Evolutionary conservation across 192 early-diverging fungal genomes (phyloP).

Genomic region (Entomortierella parvispora): DNA sequence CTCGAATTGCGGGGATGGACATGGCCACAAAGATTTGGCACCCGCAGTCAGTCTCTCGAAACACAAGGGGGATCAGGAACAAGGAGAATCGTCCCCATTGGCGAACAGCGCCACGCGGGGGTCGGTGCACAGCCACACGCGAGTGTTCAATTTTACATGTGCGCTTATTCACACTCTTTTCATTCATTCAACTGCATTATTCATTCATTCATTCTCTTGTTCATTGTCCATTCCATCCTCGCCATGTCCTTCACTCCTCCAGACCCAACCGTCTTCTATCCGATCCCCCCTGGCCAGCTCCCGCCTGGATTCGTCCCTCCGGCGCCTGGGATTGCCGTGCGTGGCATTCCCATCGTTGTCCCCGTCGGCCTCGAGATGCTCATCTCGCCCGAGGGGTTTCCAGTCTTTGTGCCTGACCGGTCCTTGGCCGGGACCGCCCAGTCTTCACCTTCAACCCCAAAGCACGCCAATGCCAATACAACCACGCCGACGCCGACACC

Average conservation of each 20-base stretch:
- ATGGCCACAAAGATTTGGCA: too few relatives aligned
- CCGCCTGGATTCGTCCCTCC: conserved; percentile 44
- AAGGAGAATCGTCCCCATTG: too few relatives aligned
- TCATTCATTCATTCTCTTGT: too few relatives aligned
- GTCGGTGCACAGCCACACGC: too few relatives aligned
- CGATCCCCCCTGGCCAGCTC: conserved; percentile 40
- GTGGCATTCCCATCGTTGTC: conserved; percentile 48
- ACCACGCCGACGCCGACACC: neutral
- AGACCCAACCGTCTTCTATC: conserved; percentile 41
- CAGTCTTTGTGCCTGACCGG: conserved; percentile 46
- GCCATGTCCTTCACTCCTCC: conserved; percentile 42
- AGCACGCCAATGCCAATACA: conserved; percentile 5
- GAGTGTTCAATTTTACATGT: too few relatives aligned
- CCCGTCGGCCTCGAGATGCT: conserved; percentile 47
- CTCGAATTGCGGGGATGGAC: too few relatives aligned
- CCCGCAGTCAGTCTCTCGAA: too few relatives aligned
- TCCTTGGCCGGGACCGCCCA: neutral
- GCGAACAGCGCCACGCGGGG: too few relatives aligned
- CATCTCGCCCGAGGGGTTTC: conserved; percentile 50
- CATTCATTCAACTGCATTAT: neutral
- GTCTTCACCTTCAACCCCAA: conserved; percentile 9
- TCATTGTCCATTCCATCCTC: too few relatives aligned
- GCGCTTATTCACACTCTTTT: neutral
- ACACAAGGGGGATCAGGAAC: too few relatives aligned
- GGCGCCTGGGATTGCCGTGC: conserved; percentile 40